Evolutionary conservation across 225 moss, liverwort and hornwort species (phyloP).

Genomic region (Pseudisothecium myosuroides): DNA sequence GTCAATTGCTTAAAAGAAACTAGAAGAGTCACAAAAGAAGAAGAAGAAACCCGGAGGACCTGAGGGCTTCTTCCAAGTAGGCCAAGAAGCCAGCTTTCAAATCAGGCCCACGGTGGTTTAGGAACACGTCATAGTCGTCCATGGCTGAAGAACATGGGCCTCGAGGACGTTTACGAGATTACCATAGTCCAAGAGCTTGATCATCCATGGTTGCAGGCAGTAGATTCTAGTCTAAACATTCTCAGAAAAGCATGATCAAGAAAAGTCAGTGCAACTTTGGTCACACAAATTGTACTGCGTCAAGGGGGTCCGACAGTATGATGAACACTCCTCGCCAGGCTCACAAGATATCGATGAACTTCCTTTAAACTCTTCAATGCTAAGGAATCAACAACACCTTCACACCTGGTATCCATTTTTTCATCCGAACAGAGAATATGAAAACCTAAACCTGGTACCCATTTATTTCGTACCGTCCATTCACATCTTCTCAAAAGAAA

Average conservation of each 20-base stretch:
- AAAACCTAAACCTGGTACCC: neutral
- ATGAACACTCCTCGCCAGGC: neutral
- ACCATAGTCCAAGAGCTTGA: neutral
- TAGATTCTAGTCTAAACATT: neutral
- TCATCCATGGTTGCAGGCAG: neutral
- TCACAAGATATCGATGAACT: neutral
- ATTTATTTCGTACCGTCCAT: neutral
- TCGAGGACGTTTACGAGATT: neutral
- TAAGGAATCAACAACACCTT: neutral
- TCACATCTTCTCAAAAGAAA: neutral
- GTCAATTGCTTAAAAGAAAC: neutral
- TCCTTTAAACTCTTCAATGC: neutral
- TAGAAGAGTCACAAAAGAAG: neutral
- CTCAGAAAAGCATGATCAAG: neutral
- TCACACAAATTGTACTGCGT: neutral
- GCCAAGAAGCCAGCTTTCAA: neutral
- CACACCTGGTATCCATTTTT: neutral
- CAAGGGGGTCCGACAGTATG: neutral
- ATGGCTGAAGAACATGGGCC: neutral
- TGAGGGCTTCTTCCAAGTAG: neutral
- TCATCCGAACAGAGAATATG: neutral
- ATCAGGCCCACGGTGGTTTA: neutral
- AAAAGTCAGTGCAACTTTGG: neutral
- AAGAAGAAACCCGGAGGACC: neutral
- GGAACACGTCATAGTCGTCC: neutral